Conservation (phyloP, 768 basidiomycete genomes). For the Macrolepiota albuminosa region DNA sequence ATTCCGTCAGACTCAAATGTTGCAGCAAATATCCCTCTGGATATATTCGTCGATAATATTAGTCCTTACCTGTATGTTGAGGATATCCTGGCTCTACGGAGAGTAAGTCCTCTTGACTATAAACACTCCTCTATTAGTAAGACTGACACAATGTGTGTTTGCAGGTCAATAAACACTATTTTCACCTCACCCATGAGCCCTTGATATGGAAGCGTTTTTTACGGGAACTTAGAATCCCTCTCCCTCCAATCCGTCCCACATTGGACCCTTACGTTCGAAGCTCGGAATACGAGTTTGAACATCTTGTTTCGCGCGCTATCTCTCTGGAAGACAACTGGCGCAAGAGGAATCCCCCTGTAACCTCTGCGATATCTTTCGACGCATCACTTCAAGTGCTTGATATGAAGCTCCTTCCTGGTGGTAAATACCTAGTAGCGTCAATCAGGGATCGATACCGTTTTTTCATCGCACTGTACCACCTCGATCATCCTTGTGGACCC, state of each 20-base stretch:
- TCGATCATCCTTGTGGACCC: slow-evolving; percentile 49
- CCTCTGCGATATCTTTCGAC: slow-evolving; percentile 20
- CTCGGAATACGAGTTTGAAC: slow-evolving; percentile 47
- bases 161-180: slow-evolving; percentile 57
- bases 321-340: slow-evolving; percentile 61
- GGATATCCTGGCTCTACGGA: slow-evolving; percentile 42
- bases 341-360: slow-evolving; percentile 30
- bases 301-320: slow-evolving; percentile 54
- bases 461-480: slow-evolving; percentile 48
- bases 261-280: slow-evolving; percentile 31
- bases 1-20: not conserved
- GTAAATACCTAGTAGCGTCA: slow-evolving; percentile 64
- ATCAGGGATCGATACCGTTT: slow-evolving; percentile 46
- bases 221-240: slow-evolving; percentile 41
- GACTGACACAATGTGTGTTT: not conserved
- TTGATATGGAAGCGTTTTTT: slow-evolving; percentile 70
- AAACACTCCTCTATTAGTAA: too few relatives aligned
- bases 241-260: slow-evolving; percentile 60
- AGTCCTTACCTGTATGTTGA: slow-evolving; percentile 39
- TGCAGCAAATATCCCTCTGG: not conserved
- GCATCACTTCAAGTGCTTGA: slow-evolving; percentile 39
- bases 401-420: slow-evolving; percentile 60
- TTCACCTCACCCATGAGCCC: slow-evolving; percentile 60
- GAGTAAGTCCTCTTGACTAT: slow-evolving; percentile 25
- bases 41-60: slow-evolving; percentile 36